Base-by-base conservation (phyloP, 2,329 filamentous ascomycete species). In the Clonostachys rhizophaga region DNA sequence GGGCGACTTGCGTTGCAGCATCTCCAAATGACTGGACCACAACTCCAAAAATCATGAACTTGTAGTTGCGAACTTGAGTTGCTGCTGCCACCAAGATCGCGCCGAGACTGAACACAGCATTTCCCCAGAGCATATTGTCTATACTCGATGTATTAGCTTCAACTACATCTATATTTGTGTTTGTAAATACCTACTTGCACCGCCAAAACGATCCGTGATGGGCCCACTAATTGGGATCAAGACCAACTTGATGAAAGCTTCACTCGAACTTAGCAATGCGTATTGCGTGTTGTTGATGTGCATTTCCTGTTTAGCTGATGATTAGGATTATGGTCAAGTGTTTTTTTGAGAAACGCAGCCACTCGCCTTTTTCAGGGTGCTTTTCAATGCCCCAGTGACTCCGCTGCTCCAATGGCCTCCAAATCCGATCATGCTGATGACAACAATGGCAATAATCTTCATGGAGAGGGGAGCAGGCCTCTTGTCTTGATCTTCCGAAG, bases 1-100 rank as follows among this genome's bases (percentile, higher is more conserved):
- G 78, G 1, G 79, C 79, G 33, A 81, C 69, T 54, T 83, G 78
- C 0, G 79, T 83, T 0, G 79, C 75, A 36, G 81, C 79, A 51
- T 83, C 79, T 17, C 79, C 79, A 2, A 83, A 61, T 0, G 78
- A 70, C n/a, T 74, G 66, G 18, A 83, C 62, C 3, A 83, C 65
- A 39, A 70, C 63, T 2, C 76, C 79, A 16, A 66, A 70, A 40
- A 83, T 71, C 78, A 83, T 81, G 56, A 82, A 75, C 13, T 71
- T 68, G 59, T 75, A 83, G n/a, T 67, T 75, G 4, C 77, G 72
- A 5, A 73, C 64, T 2, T 72, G 73, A 0, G 78, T 71, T 0
- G 78, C 76, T 2, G 72, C 74, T 1, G 78, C 79, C 5, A 82
- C 71, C 3, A 83, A 63, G 39, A 83, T 75, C 0, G 78, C 74